Conservation (phyloP, 345 rosid genomes). For the Rhizophora mangle region DNA sequence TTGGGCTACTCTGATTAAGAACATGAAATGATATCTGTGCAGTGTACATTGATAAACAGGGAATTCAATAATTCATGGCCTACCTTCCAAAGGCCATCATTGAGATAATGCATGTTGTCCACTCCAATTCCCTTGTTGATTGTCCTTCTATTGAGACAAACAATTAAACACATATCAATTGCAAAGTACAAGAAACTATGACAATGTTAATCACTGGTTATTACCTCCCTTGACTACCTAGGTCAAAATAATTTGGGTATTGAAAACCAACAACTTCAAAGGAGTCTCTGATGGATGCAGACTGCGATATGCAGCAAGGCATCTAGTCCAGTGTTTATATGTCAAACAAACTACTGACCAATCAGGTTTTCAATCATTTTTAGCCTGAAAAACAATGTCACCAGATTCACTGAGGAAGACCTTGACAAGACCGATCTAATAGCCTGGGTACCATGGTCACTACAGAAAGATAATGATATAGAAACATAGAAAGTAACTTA, state of each 20-base stretch:
- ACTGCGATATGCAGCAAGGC: no score
- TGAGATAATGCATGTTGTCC: conserved; percentile 98
- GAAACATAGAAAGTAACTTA: conserved; percentile 38
- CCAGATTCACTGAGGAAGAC: not conserved
- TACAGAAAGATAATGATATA: not conserved
- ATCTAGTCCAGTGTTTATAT: no score
- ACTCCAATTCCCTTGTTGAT: conserved; percentile 98
- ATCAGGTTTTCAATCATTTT: not conserved
- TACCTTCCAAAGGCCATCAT: conserved; percentile 99
- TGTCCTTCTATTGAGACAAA: conserved; percentile 48
- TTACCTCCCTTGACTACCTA: not conserved
- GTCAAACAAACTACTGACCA: no score
- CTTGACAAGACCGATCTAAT: no score
- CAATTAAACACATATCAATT: not conserved
- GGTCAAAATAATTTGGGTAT: no score
- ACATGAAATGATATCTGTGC: not conserved
- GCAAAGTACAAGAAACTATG: not conserved
- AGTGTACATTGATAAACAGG: no score
- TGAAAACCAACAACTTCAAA: no score
- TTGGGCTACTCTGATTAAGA: not conserved
- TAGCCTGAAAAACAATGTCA: not conserved
- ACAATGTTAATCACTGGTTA: not conserved
- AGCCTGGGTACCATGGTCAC: no score
- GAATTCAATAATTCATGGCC: not conserved
- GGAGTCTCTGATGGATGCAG: no score